These are phyloP conservation scores for Sporobolus alterniflorus DNA, from an alignment of 202 grass and related monocot species.

Conservation along the genomic window DNA sequence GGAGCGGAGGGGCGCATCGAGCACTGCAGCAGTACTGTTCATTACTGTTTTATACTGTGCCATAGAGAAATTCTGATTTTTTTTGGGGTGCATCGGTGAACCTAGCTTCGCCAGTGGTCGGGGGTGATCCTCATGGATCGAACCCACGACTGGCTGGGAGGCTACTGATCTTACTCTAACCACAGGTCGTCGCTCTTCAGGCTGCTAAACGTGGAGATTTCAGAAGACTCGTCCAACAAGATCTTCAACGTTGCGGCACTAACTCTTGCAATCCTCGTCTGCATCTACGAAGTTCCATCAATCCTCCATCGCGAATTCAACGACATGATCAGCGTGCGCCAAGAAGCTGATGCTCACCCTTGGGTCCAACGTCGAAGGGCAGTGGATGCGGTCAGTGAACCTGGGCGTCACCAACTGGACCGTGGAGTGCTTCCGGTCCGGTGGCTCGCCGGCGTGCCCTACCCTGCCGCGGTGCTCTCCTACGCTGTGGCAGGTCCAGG, in stretches of 20 bases:
- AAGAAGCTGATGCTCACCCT: slow-evolving; percentile 55
- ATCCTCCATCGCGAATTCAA: slow-evolving; percentile 36
- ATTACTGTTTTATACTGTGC: too few species aligned
- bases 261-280: slow-evolving; percentile 58
- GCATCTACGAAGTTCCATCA: slow-evolving; percentile 58
- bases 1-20: too few species aligned
- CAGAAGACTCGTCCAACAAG: slow-evolving; percentile 28
- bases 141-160: too few species aligned
- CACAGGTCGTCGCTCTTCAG: slow-evolving; percentile 21
- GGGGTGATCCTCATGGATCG: too few species aligned
- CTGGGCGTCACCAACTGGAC: slow-evolving; percentile 69
- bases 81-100: too few species aligned
- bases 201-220: slow-evolving; percentile 36
- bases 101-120: too few species aligned
- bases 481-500: slow-evolving; percentile 66
- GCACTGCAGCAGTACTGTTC: too few species aligned
- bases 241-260: slow-evolving; percentile 50
- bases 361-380: slow-evolving; percentile 63
- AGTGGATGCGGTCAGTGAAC: slow-evolving; percentile 69
- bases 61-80: too few species aligned
- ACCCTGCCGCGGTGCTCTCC: slow-evolving; percentile 45
- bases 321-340: background rate
- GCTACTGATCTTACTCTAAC: too few species aligned
- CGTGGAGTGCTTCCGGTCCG: slow-evolving; percentile 43
- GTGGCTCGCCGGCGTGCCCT: background rate